Percentiles rank a stretch among this genome's conserved stretches.
Evolutionary conservation across 495 filamentous ascomycete genomes (phyloP).

Genomic region (Hypoxylon cercidicola): DNA sequence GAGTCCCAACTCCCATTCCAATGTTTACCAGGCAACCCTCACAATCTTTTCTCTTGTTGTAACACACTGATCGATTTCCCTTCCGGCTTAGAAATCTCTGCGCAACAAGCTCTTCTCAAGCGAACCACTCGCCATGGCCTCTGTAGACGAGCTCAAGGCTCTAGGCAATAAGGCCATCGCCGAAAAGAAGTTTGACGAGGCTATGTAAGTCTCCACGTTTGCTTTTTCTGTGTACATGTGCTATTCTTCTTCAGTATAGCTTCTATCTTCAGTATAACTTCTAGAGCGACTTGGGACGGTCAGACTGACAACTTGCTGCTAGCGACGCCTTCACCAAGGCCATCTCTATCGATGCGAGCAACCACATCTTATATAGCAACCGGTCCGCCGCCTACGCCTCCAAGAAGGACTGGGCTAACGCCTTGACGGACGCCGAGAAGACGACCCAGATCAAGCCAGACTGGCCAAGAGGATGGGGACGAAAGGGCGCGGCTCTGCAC

Average conservation of each 20-base stretch:
- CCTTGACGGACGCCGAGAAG: slow-evolving; percentile 90
- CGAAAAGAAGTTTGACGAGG: slow-evolving; percentile 94
- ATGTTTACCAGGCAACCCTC: neutral
- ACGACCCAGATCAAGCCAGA: slow-evolving; percentile 93
- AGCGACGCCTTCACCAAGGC: slow-evolving; percentile 95
- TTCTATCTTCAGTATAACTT: neutral
- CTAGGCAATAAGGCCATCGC: slow-evolving; percentile 98
- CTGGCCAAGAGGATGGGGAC: slow-evolving; percentile 95
- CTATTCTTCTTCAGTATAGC: neutral
- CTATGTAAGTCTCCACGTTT: slow-evolving; percentile 74
- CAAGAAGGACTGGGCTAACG: slow-evolving; percentile 83
- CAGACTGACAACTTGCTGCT: slow-evolving; percentile 26
- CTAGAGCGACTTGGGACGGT: neutral
- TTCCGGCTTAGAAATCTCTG: neutral
- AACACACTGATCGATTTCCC: too few species aligned
- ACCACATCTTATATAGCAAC: slow-evolving; percentile 98
- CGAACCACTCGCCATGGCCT: slow-evolving; percentile 49
- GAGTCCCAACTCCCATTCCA: slow-evolving; percentile 20
- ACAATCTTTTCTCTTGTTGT: neutral
- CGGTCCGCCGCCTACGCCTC: slow-evolving; percentile 96
- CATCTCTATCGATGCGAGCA: slow-evolving; percentile 84
- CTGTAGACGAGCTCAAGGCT: slow-evolving; percentile 80
- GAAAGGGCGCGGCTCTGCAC: slow-evolving; percentile 91
- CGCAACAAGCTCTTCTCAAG: slow-evolving; percentile 2
- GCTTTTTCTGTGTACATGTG: slow-evolving; percentile 4